phyloP scores from a whole-genome alignment of 345 rosid species.

The Turnera subulata region DNA sequence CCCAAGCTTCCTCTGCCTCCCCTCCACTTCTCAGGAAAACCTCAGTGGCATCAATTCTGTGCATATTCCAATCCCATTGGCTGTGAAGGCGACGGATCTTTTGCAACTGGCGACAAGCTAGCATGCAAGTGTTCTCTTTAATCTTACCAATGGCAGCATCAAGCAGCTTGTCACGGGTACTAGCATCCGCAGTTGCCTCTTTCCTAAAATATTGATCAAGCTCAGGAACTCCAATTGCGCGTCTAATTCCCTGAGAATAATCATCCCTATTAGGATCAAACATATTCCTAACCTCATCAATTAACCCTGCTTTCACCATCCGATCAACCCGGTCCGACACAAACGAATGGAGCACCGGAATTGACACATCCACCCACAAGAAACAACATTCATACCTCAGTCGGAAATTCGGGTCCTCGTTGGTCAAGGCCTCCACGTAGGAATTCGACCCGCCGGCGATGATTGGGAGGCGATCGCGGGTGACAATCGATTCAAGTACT shows the following conservation, averaged over 20 bases:
- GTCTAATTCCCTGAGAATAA: constrained; percentile 57
- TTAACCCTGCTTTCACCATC: constrained; percentile 65
- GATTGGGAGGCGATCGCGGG: constrained; percentile 52
- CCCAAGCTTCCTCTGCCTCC: constrained; percentile 68
- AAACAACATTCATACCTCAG: constrained; percentile 64
- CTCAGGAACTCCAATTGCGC: constrained; percentile 80
- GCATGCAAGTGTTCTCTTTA: constrained; percentile 49
- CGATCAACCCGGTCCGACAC: constrained; percentile 71
- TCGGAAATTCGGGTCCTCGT: constrained; percentile 51
- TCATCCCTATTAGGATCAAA: constrained; percentile 44
- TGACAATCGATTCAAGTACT: constrained; percentile 38
- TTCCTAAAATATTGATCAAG: constrained; percentile 50
- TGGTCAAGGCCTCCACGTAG: constrained; percentile 61
- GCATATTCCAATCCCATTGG: constrained; percentile 61
- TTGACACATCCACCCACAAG: constrained; percentile 75
- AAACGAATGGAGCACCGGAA: constrained; percentile 51
- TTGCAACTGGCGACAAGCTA: constrained; percentile 53
- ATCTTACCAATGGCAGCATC: constrained; percentile 50
- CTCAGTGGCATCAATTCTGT: constrained; percentile 72
- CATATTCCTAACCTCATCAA: constrained; percentile 55
- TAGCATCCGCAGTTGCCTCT: constrained; percentile 25
- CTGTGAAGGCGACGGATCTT: constrained; percentile 53
- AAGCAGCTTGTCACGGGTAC: constrained; percentile 29
- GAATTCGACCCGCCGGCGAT: constrained; percentile 94
- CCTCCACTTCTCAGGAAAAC: constrained; percentile 50